Conservation (phyloP, 2,329 filamentous ascomycete species). For the Verticillium dahliae region DNA sequence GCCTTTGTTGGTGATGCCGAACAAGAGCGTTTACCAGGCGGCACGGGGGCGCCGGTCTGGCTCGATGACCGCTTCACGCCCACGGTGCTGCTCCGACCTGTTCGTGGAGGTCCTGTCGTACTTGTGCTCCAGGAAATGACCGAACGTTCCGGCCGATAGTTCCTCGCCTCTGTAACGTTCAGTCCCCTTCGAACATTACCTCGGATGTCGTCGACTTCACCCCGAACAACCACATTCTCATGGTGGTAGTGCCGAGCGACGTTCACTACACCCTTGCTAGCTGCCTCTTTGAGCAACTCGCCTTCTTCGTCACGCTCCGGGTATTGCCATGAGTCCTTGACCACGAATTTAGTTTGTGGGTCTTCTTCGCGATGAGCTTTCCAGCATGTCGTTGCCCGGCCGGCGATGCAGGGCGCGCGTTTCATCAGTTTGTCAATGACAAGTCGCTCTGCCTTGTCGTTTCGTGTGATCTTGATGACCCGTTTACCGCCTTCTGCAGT, state of each 20-base stretch:
- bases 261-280: slow-evolving; percentile 15
- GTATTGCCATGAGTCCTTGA: slow-evolving; percentile 33
- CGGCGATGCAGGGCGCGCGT: slow-evolving; percentile 23
- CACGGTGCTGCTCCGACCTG: slow-evolving; percentile 14
- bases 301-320: slow-evolving; percentile 26
- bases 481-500: slow-evolving; percentile 18
- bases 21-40: slow-evolving; percentile 21
- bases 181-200: slow-evolving; percentile 23
- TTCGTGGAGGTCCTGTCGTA: slow-evolving; percentile 6
- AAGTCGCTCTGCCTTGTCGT: slow-evolving; percentile 24
- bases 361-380: slow-evolving; percentile 27
- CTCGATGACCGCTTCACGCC: slow-evolving; percentile 20
- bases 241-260: slow-evolving; percentile 22
- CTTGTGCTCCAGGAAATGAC: slow-evolving; percentile 5
- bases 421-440: slow-evolving; percentile 27
- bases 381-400: slow-evolving; percentile 32
- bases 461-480: slow-evolving; percentile 28
- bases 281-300: slow-evolving; percentile 24
- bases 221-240: slow-evolving; percentile 18
- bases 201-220: slow-evolving; percentile 19
- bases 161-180: slow-evolving; percentile 25
- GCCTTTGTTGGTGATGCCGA: slow-evolving; percentile 21
- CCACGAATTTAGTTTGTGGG: slow-evolving; percentile 20
- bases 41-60: slow-evolving; percentile 15
- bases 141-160: slow-evolving; percentile 18